Evolutionary conservation across 2,329 filamentous ascomycete species (phyloP).

Genomic region (Blastomyces percursus): DNA sequence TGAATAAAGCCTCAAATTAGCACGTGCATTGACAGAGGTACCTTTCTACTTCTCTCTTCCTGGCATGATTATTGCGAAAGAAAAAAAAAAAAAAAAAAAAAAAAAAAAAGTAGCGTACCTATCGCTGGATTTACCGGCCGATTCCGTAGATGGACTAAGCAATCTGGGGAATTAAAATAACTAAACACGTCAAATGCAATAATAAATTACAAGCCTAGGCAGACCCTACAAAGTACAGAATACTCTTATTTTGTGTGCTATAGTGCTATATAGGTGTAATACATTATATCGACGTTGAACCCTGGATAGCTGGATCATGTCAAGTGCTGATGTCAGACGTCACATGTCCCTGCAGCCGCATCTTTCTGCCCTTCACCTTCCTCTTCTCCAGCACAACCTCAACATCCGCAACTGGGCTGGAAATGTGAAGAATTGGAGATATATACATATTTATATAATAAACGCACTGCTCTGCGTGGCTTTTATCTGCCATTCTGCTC

Average conservation of each 20-base stretch:
- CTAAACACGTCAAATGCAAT: background rate
- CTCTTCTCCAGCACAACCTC: background rate
- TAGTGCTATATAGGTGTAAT: background rate
- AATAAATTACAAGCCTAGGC: background rate
- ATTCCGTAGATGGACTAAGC: background rate
- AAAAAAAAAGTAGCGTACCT: background rate
- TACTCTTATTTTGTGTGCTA: background rate
- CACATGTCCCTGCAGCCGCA: background rate
- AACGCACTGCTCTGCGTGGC: background rate
- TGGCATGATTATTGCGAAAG: background rate
- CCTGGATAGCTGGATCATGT: background rate
- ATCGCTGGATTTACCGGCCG: background rate
- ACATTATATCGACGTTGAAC: background rate
- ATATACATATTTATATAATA: background rate
- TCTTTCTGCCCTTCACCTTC: background rate
- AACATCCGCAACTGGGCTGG: background rate
- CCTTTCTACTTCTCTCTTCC: background rate
- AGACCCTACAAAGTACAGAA: background rate
- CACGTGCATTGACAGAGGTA: background rate
- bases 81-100: no score
- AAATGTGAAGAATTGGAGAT: slow-evolving; percentile 1
- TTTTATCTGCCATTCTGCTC: slow-evolving; percentile 7
- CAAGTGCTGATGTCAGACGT: background rate
- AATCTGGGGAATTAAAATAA: background rate
- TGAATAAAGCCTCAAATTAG: background rate